Conservation (phyloP, 2,329 filamentous ascomycete species). For the Aspergillus vadensis region DNA sequence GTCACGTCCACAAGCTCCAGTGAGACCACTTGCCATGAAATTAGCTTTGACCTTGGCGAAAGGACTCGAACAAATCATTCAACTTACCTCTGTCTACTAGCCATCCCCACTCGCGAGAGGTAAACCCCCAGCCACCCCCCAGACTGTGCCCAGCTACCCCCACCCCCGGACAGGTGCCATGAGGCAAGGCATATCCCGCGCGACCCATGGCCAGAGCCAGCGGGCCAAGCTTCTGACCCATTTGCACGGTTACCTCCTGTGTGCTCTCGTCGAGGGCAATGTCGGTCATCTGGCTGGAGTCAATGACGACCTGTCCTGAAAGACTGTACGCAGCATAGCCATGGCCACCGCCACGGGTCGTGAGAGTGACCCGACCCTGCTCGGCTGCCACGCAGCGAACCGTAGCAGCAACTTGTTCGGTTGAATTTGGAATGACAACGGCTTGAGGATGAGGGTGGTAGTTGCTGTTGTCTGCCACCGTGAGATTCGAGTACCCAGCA, state of each 20-base stretch:
- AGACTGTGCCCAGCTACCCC: slow-evolving; percentile 10
- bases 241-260: not conserved
- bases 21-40: not conserved
- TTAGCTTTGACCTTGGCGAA: not conserved
- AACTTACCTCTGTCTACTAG: slow-evolving; percentile 11
- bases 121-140: slow-evolving; percentile 11
- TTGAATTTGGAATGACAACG: slow-evolving; percentile 5
- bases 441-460: slow-evolving; percentile 6
- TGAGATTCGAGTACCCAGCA: not conserved
- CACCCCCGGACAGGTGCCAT: slow-evolving; percentile 10
- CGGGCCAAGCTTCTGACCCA: not conserved
- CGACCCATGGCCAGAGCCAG: slow-evolving; percentile 7
- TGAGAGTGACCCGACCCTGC: slow-evolving; percentile 9
- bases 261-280: not conserved
- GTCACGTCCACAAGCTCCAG: not conserved
- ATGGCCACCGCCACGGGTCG: slow-evolving; percentile 11
- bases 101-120: slow-evolving; percentile 13
- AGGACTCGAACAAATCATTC: not conserved
- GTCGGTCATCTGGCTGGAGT: slow-evolving; percentile 6
- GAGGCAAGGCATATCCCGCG: slow-evolving; percentile 9
- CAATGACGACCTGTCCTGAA: slow-evolving; percentile 7
- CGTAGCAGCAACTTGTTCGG: slow-evolving; percentile 7
- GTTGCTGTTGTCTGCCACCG: slow-evolving; percentile 7
- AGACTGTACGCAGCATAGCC: slow-evolving; percentile 14
- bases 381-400: slow-evolving; percentile 9